Conservation (phyloP, 495 filamentous ascomycete species). For the Hypoxylon lenormandii region DNA sequence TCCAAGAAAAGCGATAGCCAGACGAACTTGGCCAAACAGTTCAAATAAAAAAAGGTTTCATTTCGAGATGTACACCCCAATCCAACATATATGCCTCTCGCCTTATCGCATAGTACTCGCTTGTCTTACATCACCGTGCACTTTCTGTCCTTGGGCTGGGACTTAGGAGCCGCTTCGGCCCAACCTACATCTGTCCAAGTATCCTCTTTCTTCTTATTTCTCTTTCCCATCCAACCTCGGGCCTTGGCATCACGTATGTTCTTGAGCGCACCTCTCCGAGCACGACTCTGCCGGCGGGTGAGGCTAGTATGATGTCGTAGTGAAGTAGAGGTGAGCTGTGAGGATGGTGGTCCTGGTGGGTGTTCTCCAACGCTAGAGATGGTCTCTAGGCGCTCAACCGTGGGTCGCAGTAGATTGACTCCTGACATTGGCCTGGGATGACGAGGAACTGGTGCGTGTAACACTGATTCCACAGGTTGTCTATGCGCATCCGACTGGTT, state of each 20-base stretch:
- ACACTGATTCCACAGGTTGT: constrained; percentile 50
- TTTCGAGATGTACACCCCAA: too few relatives aligned
- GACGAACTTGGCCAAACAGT: too few relatives aligned
- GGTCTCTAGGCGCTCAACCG: constrained; percentile 61
- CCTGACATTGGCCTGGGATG: constrained; percentile 57
- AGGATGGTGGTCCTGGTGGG: constrained; percentile 39
- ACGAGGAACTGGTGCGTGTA: constrained; percentile 58
- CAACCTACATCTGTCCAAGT: constrained; percentile 65
- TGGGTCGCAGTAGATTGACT: constrained; percentile 58
- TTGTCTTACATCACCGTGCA: constrained; percentile 66
- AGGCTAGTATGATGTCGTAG: constrained; percentile 52
- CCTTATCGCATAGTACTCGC: background rate
- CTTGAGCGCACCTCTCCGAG: constrained; percentile 65
- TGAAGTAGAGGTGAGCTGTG: constrained; percentile 48
- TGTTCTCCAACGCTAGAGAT: constrained; percentile 57
- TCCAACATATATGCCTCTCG: too few relatives aligned
- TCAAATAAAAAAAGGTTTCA: too few relatives aligned
- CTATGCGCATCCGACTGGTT: constrained; percentile 44
- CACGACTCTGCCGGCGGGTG: constrained; percentile 62
- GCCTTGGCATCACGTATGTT: constrained; percentile 68
- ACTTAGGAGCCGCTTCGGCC: constrained; percentile 29
- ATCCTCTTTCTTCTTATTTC: constrained; percentile 54
- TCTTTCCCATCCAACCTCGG: constrained; percentile 63
- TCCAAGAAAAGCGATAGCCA: too few relatives aligned
- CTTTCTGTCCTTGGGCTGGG: constrained; percentile 56